Conservation (phyloP, 1,139 yeast species). For the Pichia terricola region DNA sequence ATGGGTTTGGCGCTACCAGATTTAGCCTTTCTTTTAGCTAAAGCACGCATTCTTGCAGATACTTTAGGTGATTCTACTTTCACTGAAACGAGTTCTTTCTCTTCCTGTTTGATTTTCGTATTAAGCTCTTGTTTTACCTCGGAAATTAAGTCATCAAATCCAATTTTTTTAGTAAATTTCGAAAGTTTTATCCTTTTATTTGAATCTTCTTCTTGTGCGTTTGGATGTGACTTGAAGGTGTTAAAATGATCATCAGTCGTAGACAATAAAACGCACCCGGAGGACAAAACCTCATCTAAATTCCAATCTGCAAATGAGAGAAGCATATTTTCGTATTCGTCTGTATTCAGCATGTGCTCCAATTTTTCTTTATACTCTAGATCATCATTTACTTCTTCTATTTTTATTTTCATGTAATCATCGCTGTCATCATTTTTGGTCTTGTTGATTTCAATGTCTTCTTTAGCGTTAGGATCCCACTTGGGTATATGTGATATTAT, state of each 20-base stretch:
- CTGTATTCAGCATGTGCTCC: conserved; percentile 33
- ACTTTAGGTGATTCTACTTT: conserved; percentile 7
- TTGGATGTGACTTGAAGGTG: conserved; percentile 10
- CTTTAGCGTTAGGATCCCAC: conserved; percentile 76
- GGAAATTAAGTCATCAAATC: conserved; percentile 16
- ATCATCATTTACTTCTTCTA: conserved; percentile 26
- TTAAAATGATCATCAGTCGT: conserved; percentile 45
- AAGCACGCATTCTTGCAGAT: conserved; percentile 82
- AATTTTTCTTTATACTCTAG: conserved; percentile 13
- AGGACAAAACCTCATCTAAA: conserved; percentile 51
- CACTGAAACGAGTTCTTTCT: not conserved
- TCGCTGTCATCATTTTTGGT: conserved; percentile 17
- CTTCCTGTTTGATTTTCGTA: not conserved
- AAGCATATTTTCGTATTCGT: conserved; percentile 39
- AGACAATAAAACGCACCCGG: conserved; percentile 66
- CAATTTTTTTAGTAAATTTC: conserved; percentile 21
- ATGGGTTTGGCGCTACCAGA: conserved; percentile 44
- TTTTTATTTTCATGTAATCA: conserved; percentile 10
- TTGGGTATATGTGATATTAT: conserved; percentile 67
- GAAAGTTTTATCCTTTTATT: conserved; percentile 26
- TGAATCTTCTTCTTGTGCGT: conserved; percentile 22
- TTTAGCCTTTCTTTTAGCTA: conserved; percentile 89
- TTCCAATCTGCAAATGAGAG: conserved; percentile 57
- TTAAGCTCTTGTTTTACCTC: conserved; percentile 1
- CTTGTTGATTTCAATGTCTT: conserved; percentile 13